phyloP scores from a whole-genome alignment of 768 basidiomycete species.

The Rhodotorula graminis region DNA sequence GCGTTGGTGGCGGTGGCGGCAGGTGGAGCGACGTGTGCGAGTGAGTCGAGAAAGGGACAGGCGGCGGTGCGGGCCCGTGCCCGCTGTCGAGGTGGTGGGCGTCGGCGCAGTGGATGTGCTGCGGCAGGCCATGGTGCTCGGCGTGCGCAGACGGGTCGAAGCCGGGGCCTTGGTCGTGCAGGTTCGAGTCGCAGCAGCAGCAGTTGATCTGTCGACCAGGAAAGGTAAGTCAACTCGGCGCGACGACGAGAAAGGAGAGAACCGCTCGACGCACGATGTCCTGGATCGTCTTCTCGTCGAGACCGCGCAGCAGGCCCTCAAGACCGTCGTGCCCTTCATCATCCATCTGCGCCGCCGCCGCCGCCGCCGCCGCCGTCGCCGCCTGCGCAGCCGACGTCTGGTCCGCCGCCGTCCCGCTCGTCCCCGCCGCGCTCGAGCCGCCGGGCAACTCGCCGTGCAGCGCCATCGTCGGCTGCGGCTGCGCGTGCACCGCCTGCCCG shows the following conservation, averaged over 20 bases:
- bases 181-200: slow-evolving; percentile 31
- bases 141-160: slow-evolving; percentile 28
- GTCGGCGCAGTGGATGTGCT: slow-evolving; percentile 31
- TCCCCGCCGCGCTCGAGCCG: background rate
- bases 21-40: no score
- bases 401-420: no score
- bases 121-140: slow-evolving; percentile 4
- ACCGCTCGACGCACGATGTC: slow-evolving; percentile 26
- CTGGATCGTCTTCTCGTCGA: slow-evolving; percentile 33
- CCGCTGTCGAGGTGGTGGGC: background rate
- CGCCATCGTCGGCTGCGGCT: slow-evolving; percentile 4
- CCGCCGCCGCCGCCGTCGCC: no score
- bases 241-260: no score
- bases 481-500: background rate
- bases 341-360: no score
- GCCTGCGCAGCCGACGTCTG: no score
- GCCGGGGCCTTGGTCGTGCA: slow-evolving; percentile 10
- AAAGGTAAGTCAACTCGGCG: background rate
- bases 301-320: slow-evolving; percentile 4
- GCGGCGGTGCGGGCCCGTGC: no score
- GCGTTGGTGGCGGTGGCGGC: no score
- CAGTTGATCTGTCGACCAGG: slow-evolving; percentile 20
- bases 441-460: slow-evolving; percentile 4
- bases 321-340: background rate
- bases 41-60: no score